phyloP scores from a whole-genome alignment of 352 stramenopile species.

The Pythium aphanidermatum region DNA sequence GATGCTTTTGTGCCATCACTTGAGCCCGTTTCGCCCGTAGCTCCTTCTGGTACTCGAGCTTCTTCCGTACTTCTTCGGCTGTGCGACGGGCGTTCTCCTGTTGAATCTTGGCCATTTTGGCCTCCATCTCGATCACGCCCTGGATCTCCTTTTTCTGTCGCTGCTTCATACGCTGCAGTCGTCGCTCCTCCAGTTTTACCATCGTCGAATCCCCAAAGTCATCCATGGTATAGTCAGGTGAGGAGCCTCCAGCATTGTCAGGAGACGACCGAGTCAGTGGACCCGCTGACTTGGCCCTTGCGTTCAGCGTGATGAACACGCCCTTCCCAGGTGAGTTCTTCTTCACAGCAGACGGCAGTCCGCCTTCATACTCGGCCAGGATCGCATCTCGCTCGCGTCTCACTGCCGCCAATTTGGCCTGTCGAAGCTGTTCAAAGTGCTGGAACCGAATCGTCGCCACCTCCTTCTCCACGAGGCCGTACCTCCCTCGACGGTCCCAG shows the following conservation, averaged over 20 bases:
- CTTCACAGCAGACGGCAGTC: background rate
- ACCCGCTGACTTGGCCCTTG: slow-evolving; percentile 9
- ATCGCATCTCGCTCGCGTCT: slow-evolving; percentile 50
- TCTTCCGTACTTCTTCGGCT: slow-evolving; percentile 42
- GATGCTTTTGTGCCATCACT: slow-evolving; percentile 50
- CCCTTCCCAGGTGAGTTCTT: slow-evolving; percentile 11
- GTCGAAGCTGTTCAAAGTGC: slow-evolving; percentile 62
- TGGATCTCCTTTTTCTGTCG: slow-evolving; percentile 71
- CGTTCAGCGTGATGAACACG: slow-evolving; percentile 1
- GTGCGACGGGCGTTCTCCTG: slow-evolving; percentile 48
- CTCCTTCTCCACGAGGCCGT: slow-evolving; percentile 66
- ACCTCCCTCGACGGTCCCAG: slow-evolving; percentile 45
- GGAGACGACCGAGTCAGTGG: slow-evolving; percentile 5
- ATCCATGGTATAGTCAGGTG: slow-evolving; percentile 18
- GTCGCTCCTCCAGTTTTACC: slow-evolving; percentile 51
- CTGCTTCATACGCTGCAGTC: slow-evolving; percentile 59
- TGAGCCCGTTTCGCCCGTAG: slow-evolving; percentile 34
- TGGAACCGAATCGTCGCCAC: slow-evolving; percentile 59
- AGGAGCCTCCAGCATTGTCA: slow-evolving; percentile 6
- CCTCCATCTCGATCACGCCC: slow-evolving; percentile 69
- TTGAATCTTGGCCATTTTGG: slow-evolving; percentile 61
- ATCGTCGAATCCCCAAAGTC: slow-evolving; percentile 41
- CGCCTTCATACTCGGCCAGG: slow-evolving; percentile 21
- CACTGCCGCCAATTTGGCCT: slow-evolving; percentile 55
- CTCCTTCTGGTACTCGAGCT: slow-evolving; percentile 58